Conservation (phyloP, 495 filamentous ascomycete species). For the Aspergillus affinis region DNA sequence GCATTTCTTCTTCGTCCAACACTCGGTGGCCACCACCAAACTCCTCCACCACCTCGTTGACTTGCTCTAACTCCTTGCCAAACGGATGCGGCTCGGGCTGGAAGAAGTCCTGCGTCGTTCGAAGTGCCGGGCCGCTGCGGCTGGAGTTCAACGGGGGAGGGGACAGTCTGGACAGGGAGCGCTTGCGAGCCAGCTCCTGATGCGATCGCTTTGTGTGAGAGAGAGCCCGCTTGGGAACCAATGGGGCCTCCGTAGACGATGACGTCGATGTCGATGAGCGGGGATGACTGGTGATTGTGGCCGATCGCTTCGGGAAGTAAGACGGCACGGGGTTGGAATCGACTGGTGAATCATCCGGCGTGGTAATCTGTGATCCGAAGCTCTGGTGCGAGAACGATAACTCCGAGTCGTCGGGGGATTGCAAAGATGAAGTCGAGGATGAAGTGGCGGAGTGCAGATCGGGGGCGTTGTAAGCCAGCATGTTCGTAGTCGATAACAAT, state of each 20-base stretch:
- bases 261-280: constrained; percentile 45
- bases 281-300: constrained; percentile 40
- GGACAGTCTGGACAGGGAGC: constrained; percentile 55
- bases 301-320: constrained; percentile 67
- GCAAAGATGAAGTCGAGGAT: constrained; percentile 55
- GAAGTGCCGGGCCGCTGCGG: constrained; percentile 37
- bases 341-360: constrained; percentile 72
- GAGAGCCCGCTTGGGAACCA: constrained; percentile 70
- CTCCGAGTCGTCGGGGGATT: constrained; percentile 63
- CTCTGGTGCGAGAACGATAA: constrained; percentile 55
- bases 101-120: constrained; percentile 45
- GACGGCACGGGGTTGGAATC: constrained; percentile 73
- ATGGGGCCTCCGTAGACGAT: constrained; percentile 54
- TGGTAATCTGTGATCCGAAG: constrained; percentile 60
- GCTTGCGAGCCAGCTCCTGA: constrained; percentile 64
- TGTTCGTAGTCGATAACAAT: constrained; percentile 91
- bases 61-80: constrained; percentile 51
- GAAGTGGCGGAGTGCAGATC: constrained; percentile 61
- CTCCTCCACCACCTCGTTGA: constrained; percentile 77
- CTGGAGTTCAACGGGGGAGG: constrained; percentile 40
- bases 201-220: constrained; percentile 84
- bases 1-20: constrained; percentile 71
- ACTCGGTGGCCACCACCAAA: constrained; percentile 65
- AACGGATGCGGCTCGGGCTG: constrained; percentile 48
- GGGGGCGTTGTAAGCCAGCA: constrained; percentile 91